These are phyloP conservation scores for Aspergillus arachidicola DNA, from an alignment of 2,329 filamentous ascomycete species.

Conservation along the genomic window DNA sequence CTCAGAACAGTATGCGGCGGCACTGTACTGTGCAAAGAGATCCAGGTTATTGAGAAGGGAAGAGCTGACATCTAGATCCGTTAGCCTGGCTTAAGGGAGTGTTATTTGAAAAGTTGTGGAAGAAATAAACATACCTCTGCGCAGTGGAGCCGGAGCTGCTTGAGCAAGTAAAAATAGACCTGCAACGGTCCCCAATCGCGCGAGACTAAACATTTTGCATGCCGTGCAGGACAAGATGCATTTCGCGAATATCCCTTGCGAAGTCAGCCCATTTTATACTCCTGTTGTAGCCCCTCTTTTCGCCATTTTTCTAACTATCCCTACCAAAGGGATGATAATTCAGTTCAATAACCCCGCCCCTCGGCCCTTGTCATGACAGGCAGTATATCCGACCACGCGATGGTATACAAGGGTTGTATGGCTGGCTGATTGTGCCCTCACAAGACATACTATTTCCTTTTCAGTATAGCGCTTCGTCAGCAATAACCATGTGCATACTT, in stretches of 20 bases:
- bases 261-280: neutral
- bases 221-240: neutral
- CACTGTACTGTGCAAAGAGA: conserved; percentile 52
- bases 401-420: neutral
- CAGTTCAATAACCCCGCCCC: neutral
- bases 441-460: neutral
- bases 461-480: neutral
- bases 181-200: neutral
- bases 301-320: too few species aligned
- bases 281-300: neutral
- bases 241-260: neutral
- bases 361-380: neutral
- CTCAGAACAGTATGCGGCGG: conserved; percentile 50
- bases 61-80: conserved; percentile 1
- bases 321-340: neutral
- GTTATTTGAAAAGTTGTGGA: neutral
- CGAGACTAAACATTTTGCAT: conserved; percentile 1
- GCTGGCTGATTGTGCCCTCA: neutral
- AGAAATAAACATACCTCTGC: conserved; percentile 5
- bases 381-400: neutral
- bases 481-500: neutral
- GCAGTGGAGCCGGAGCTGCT: conserved; percentile 10
- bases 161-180: conserved; percentile 2
- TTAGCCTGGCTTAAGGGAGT: neutral
- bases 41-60: conserved; percentile 26